Evolutionary conservation across 139 green algal species (phyloP).

Genomic region (Axilococcus clingmanii): DNA sequence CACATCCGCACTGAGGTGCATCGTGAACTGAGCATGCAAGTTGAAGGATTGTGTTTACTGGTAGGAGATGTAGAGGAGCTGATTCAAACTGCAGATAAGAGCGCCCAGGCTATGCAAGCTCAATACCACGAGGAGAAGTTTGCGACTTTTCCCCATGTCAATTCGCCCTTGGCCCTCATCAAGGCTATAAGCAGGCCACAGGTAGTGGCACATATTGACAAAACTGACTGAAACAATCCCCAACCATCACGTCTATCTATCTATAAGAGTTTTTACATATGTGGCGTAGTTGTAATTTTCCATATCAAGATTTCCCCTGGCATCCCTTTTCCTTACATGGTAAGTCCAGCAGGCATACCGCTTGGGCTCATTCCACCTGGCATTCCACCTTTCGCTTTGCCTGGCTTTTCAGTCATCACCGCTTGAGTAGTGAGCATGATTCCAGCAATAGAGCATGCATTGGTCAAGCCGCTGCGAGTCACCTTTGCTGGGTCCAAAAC

Average conservation of each 20-base stretch:
- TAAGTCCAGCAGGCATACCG: slow-evolving; percentile 76
- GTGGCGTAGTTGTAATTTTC: neutral
- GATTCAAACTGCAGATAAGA: slow-evolving; percentile 24
- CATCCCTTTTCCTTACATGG: slow-evolving; percentile 51
- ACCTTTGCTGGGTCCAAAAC: slow-evolving; percentile 97
- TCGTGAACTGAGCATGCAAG: slow-evolving; percentile 28
- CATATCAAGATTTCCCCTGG: neutral
- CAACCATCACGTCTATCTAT: too few relatives aligned
- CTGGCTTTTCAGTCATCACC: slow-evolving; percentile 80
- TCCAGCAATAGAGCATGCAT: slow-evolving; percentile 87
- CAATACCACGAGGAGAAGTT: slow-evolving; percentile 36
- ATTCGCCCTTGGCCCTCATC: slow-evolving; percentile 49
- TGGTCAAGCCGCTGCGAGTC: slow-evolving; percentile 83
- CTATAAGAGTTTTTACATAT: slow-evolving; percentile 3
- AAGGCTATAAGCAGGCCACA: slow-evolving; percentile 7
- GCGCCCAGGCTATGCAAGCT: slow-evolving; percentile 20
- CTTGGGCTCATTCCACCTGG: slow-evolving; percentile 33
- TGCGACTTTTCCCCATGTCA: slow-evolving; percentile 33
- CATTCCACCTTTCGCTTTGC: slow-evolving; percentile 7
- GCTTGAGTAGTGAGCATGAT: slow-evolving; percentile 99
- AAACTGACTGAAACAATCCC: neutral
- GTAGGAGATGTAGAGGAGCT: slow-evolving; percentile 36
- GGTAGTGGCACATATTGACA: too few relatives aligned
- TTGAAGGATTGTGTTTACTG: slow-evolving; percentile 38
- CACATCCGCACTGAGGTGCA: slow-evolving; percentile 17